Conservation (phyloP, 106 monocot genomes). For the Allium sativum region DNA sequence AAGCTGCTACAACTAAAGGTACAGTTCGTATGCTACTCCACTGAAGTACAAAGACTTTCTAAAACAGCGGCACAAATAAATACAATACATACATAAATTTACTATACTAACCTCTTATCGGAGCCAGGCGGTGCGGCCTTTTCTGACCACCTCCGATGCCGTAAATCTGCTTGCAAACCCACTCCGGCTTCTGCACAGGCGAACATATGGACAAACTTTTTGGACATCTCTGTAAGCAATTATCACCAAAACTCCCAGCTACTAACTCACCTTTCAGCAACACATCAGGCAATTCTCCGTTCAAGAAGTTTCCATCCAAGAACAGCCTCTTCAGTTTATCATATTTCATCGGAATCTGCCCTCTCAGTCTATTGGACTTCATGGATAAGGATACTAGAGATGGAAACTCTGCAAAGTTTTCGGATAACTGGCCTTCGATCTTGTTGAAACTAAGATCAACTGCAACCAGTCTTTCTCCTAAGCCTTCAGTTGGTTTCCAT, state of each 20-base stretch:
- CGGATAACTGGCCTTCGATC: conserved; percentile 42
- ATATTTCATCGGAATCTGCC: conserved; percentile 40
- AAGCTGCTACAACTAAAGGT: too few species aligned
- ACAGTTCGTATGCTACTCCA: too few species aligned
- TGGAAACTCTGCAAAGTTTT: conserved; percentile 26
- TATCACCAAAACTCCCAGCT: conserved; percentile 52
- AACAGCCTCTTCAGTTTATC: conserved; percentile 32
- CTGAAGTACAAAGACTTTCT: too few species aligned
- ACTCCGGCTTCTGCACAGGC: conserved; percentile 39
- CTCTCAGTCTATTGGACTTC: conserved; percentile 40
- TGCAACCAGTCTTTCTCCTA: conserved; percentile 27
- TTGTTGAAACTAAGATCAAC: conserved; percentile 45
- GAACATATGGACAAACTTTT: conserved; percentile 22
- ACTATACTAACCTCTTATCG: not conserved
- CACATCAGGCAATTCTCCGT: conserved; percentile 33
- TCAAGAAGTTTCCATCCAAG: conserved; percentile 55
- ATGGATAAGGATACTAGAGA: conserved; percentile 33
- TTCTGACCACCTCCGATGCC: not conserved
- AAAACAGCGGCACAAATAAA: too few species aligned
- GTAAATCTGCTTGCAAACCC: conserved; percentile 36
- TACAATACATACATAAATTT: not conserved
- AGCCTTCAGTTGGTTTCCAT: not conserved
- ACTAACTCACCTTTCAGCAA: conserved; percentile 9
- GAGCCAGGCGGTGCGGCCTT: not conserved
- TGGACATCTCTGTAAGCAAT: conserved; percentile 47